A percentile compares a stretch with the other conserved stretches of the same genome.
Evolutionary conservation across 305 asterid species (phyloP).

Genomic region (Fraxinus sp.): DNA sequence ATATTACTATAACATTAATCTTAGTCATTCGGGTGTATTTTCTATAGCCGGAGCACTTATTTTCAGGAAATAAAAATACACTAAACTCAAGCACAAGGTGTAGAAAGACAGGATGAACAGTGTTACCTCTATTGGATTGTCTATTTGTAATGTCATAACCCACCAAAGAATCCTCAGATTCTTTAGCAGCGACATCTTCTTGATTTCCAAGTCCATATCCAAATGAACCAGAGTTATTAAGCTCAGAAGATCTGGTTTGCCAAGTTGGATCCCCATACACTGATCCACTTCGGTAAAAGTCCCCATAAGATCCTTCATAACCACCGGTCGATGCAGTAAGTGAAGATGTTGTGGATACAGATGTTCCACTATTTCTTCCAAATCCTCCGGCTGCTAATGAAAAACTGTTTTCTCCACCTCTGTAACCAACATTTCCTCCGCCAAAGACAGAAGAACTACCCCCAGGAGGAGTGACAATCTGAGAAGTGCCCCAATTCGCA

Average conservation of each 20-base stretch:
- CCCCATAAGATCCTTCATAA: constrained; percentile 63
- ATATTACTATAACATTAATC: not conserved
- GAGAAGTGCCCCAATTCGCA: constrained; percentile 62
- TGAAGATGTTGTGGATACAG: constrained; percentile 46
- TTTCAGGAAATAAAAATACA: not conserved
- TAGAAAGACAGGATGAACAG: not conserved
- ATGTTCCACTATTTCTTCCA: constrained; percentile 50
- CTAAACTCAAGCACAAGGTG: constrained; percentile 3
- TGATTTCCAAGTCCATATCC: constrained; percentile 70
- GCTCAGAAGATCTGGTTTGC: constrained; percentile 62
- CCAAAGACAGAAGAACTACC: constrained; percentile 51
- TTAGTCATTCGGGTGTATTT: not conserved
- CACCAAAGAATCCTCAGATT: constrained; percentile 62
- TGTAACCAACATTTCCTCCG: constrained; percentile 59
- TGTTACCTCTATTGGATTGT: constrained; percentile 73
- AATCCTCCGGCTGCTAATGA: constrained; percentile 58
- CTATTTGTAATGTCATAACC: constrained; percentile 68
- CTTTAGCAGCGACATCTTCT: constrained; percentile 54
- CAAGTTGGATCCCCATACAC: constrained; percentile 68
- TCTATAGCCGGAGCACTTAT: not conserved
- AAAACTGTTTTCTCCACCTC: constrained; percentile 60
- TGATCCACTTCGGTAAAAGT: constrained; percentile 64
- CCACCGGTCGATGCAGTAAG: constrained; percentile 53
- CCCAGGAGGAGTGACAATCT: constrained; percentile 46
- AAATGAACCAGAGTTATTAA: constrained; percentile 54